phyloP scores from a whole-genome alignment of 169 alveolate species.

The Cryptosporidium sp. region DNA sequence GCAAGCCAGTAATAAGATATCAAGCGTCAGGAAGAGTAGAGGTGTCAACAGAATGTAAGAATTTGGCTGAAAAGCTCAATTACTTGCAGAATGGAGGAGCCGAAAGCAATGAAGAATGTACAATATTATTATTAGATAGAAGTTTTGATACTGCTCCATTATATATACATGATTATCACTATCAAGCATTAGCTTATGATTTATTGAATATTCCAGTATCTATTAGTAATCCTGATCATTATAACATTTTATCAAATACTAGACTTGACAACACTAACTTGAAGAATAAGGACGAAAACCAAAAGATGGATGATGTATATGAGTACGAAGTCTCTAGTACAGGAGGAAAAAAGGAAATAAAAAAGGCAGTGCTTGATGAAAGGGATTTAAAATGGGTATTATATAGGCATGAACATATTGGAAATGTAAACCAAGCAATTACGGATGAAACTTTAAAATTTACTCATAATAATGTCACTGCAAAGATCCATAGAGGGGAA shows the following conservation, averaged over 20 bases:
- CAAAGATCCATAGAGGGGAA: slow-evolving; percentile 77
- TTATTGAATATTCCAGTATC: slow-evolving; percentile 78
- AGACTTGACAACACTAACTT: background rate
- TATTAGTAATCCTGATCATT: slow-evolving; percentile 1
- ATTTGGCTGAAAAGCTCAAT: slow-evolving; percentile 38
- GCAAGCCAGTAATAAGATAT: slow-evolving; percentile 44
- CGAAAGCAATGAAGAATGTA: slow-evolving; percentile 61
- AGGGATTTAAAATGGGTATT: slow-evolving; percentile 82
- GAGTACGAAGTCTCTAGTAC: slow-evolving; percentile 78
- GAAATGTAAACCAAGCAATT: slow-evolving; percentile 83
- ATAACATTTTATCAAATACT: background rate
- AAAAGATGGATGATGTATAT: slow-evolving; percentile 49
- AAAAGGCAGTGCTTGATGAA: slow-evolving; percentile 79
- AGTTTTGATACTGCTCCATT: slow-evolving; percentile 83
- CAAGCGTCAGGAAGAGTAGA: slow-evolving; percentile 39
- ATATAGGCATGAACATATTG: slow-evolving; percentile 85
- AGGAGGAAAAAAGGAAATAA: slow-evolving; percentile 78
- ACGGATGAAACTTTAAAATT: slow-evolving; percentile 83
- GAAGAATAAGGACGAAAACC: background rate
- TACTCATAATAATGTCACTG: slow-evolving; percentile 78
- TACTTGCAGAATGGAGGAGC: slow-evolving; percentile 26
- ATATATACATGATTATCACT: slow-evolving; percentile 85
- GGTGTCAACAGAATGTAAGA: slow-evolving; percentile 8
- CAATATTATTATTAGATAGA: slow-evolving; percentile 82
- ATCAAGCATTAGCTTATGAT: slow-evolving; percentile 87